These are phyloP conservation scores for Aspergillus tamarii DNA, from an alignment of 2,329 filamentous ascomycete species.

Conservation along the genomic window DNA sequence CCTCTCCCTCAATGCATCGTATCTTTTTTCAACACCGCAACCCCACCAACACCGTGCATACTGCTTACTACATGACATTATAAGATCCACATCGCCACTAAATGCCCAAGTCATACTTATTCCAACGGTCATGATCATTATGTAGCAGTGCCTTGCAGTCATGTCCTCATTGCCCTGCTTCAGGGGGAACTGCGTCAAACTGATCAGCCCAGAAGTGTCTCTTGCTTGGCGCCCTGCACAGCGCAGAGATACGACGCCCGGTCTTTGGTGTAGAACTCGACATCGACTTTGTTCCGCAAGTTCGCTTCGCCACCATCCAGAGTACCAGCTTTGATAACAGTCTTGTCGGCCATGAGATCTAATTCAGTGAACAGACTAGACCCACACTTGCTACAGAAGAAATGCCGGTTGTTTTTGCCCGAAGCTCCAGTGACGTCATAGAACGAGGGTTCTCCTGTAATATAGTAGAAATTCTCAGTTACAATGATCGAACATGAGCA, in stretches of 20 bases:
- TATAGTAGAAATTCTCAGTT: background rate
- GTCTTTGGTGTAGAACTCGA: slow-evolving; percentile 59
- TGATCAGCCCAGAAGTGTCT: slow-evolving; percentile 31
- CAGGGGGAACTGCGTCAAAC: background rate
- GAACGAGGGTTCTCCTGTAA: slow-evolving; percentile 51
- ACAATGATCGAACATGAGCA: background rate
- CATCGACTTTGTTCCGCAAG: slow-evolving; percentile 47
- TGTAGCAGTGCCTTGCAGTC: background rate
- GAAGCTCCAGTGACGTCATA: slow-evolving; percentile 54
- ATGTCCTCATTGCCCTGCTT: background rate
- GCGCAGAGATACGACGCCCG: slow-evolving; percentile 49
- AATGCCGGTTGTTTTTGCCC: slow-evolving; percentile 60
- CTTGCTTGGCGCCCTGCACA: slow-evolving; percentile 54
- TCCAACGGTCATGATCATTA: background rate
- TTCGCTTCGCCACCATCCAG: slow-evolving; percentile 54
- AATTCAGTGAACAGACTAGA: slow-evolving; percentile 56
- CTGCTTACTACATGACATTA: background rate
- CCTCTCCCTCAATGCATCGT: background rate
- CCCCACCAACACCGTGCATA: background rate
- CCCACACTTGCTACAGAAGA: slow-evolving; percentile 59
- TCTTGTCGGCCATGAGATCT: slow-evolving; percentile 56
- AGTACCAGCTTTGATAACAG: slow-evolving; percentile 56
- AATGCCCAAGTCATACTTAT: background rate
- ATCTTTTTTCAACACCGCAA: background rate
- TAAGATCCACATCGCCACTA: background rate